Base-by-base conservation (phyloP, 2,329 filamentous ascomycete species). In the Colletotrichum incanum region DNA sequence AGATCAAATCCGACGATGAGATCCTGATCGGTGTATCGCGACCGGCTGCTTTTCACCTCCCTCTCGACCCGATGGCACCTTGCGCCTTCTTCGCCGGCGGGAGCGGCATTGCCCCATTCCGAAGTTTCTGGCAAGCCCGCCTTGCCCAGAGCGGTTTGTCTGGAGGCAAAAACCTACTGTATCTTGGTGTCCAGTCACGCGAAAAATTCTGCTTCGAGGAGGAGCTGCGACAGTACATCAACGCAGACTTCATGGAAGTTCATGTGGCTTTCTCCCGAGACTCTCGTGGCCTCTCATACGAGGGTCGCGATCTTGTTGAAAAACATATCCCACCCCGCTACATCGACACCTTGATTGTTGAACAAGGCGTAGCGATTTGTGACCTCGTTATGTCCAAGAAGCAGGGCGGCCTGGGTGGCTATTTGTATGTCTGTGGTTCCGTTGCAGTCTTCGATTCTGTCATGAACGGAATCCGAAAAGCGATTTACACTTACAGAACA, bases 361-460 rank as follows among this genome's bases (percentile, higher is more conserved):
- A 89, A 71, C 86, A 89, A 74, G 85, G 86, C 0, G 82, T 82
- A 0, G 83, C 81, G 0, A 82, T 89, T 9, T 88, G 86, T 39
- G 87, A 89, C 63, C 80, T 89, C 20, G 86, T 89, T 65, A 89
- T 89, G 86, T 87, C 85, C 0, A 89, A 88, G 79, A 87, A 86
- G 55, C 86, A 88, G 56, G 87, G 87, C 5, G 86, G 87, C 0
- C 78, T 86, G 78, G 60, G 76, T 67, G 31, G 79, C 65, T 65
- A 76, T 71, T 45, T 80, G 74, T 65, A 78, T 3, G 11, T 79
- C 73, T 62, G 79, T 52, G 78, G 79, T 1, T 79, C 73, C 67
- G 45, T 79, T 76, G 31, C 77, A 73, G n/a, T 83, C 8, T 89
- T 83, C 71, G 87, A 90, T 74, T 87, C 87, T 0, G 86, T 89